These are phyloP conservation scores for Hypoxylon sp. DNA, from an alignment of 2,329 filamentous ascomycete species.

Conservation along the genomic window DNA sequence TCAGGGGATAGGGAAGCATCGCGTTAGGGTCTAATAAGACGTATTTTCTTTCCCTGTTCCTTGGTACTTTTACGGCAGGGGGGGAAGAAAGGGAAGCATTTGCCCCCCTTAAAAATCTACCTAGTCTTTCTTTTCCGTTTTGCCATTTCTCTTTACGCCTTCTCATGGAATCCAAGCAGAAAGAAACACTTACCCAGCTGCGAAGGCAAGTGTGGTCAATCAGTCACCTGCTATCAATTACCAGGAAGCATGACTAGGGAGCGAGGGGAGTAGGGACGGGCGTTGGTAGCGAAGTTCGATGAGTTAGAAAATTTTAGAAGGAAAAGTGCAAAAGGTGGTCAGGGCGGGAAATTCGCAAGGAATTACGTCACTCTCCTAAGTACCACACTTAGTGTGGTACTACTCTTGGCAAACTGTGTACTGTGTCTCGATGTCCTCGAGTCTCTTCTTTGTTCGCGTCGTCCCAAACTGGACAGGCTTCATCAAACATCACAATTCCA, in stretches of 20 bases:
- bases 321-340: conserved; percentile 35
- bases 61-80: conserved; percentile 3
- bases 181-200: neutral
- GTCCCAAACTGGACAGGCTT: conserved; percentile 20
- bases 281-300: conserved; percentile 13
- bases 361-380: conserved; percentile 49
- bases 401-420: conserved; percentile 36
- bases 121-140: conserved; percentile 1
- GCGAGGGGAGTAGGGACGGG: too few species aligned
- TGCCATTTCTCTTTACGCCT: conserved; percentile 21
- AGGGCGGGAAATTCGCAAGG: conserved; percentile 42
- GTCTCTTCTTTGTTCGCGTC: conserved; percentile 13
- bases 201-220: neutral
- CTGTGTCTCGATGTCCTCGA: neutral
- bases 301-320: conserved; percentile 36
- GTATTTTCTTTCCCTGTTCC: conserved; percentile 11
- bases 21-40: conserved; percentile 1
- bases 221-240: neutral
- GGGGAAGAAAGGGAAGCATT: neutral
- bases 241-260: conserved; percentile 1
- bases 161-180: conserved; percentile 28
- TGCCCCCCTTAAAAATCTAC: conserved; percentile 16
- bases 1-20: too few species aligned
- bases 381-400: conserved; percentile 44
- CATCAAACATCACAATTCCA: conserved; percentile 1